phyloP scores from a whole-genome alignment of 1,284 basidiomycete species.

The Trichosporon ovoides region DNA sequence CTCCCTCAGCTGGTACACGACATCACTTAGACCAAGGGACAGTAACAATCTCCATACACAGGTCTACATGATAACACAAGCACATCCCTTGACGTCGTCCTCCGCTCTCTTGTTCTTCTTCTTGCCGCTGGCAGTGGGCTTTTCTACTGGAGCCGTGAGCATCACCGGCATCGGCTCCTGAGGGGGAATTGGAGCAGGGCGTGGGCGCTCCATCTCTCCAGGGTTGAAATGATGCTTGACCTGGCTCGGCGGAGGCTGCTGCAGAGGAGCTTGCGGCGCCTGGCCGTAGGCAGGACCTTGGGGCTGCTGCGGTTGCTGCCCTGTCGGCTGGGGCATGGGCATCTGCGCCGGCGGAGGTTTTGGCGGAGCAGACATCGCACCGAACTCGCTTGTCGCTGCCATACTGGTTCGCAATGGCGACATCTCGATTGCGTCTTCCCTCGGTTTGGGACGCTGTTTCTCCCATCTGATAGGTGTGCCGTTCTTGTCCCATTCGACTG shows the following conservation, averaged over 20 bases:
- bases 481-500: slow-evolving; percentile 45
- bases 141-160: not conserved
- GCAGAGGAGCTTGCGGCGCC: not conserved
- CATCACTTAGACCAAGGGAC: not conserved
- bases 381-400: slow-evolving; percentile 10
- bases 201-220: slow-evolving; percentile 3
- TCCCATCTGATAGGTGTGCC: slow-evolving; percentile 42
- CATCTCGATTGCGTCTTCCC: slow-evolving; percentile 1
- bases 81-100: slow-evolving; percentile 19
- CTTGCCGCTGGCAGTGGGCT: not conserved
- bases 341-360: not conserved
- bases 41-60: not conserved
- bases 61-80: slow-evolving; percentile 21
- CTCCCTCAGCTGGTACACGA: not conserved
- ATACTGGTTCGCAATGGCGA: not conserved
- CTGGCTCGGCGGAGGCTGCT: not conserved
- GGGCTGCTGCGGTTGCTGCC: not conserved
- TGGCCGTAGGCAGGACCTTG: not conserved
- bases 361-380: not conserved
- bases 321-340: not conserved
- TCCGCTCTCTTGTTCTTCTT: slow-evolving; percentile 5
- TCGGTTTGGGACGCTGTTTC: slow-evolving; percentile 12
- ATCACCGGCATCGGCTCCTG: not conserved
- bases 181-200: not conserved
- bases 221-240: not conserved